phyloP scores from a whole-genome alignment of 2,329 filamentous ascomycete genomes.

The Chalaropsis thielavioides region DNA sequence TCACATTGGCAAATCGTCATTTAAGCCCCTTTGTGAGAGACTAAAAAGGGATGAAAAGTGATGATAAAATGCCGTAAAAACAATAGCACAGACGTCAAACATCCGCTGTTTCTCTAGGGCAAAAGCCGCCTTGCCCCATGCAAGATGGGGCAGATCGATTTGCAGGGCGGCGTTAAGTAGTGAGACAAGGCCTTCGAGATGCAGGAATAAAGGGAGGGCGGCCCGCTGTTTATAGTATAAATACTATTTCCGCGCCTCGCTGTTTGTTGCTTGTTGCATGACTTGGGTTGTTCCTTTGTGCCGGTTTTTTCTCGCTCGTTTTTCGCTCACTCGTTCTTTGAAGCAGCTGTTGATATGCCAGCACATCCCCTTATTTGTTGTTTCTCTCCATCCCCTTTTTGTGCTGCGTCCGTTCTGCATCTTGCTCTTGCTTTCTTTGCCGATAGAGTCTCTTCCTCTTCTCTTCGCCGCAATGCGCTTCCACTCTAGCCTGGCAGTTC shows the following conservation, averaged over 20 bases:
- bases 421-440: background rate
- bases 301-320: too few species aligned
- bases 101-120: background rate
- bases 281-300: too few species aligned
- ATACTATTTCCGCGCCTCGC: too few species aligned
- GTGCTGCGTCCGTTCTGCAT: background rate
- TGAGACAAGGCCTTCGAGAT: too few species aligned
- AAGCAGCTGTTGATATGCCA: background rate
- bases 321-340: too few species aligned
- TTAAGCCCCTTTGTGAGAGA: background rate
- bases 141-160: background rate
- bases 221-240: too few species aligned
- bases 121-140: background rate
- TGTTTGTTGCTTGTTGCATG: too few species aligned
- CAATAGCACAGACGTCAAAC: background rate
- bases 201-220: background rate
- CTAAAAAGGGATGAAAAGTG: background rate
- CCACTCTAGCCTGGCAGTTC: background rate
- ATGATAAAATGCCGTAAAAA: background rate
- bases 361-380: background rate
- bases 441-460: background rate
- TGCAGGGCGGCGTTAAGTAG: too few species aligned
- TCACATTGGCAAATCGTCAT: background rate
- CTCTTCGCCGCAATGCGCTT: background rate
- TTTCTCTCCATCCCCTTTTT: background rate